Conservation (phyloP, 345 rosid species). For the Turritis glabra region DNA sequence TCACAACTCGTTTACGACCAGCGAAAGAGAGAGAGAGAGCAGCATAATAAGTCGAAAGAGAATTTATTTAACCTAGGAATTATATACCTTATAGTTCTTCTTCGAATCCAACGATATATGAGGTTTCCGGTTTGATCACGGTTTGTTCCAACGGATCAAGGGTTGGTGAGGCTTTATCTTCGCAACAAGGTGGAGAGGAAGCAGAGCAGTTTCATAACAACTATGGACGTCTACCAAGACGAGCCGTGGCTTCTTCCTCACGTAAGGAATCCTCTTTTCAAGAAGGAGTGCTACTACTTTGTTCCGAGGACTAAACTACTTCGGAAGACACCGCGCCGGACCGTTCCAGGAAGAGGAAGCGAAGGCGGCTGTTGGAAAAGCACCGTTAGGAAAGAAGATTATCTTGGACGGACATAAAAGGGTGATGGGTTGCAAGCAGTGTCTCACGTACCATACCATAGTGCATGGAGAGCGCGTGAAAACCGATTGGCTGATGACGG, state of each 20-base stretch:
- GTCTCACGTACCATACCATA: background rate
- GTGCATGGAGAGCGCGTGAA: background rate
- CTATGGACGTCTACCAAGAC: slow-evolving; percentile 13
- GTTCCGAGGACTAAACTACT: background rate
- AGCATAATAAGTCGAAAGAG: too few relatives aligned
- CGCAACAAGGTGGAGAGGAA: background rate
- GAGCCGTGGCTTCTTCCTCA: slow-evolving; percentile 21
- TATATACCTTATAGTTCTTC: background rate
- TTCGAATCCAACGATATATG: background rate
- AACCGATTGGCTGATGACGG: background rate
- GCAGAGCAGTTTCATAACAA: background rate
- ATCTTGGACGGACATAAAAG: background rate
- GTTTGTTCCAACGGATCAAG: background rate
- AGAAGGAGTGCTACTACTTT: slow-evolving; percentile 11
- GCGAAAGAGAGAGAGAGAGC: background rate
- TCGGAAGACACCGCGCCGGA: background rate
- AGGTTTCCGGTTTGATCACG: background rate
- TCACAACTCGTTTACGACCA: too few relatives aligned
- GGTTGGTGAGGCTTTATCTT: background rate
- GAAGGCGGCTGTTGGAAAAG: slow-evolving; percentile 11
- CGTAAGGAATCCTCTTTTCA: background rate
- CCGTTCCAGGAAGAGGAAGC: background rate
- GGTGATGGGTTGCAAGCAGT: background rate
- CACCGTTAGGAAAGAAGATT: rapidly evolving
- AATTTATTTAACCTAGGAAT: background rate